A percentile compares a stretch with the other conserved stretches of the same genome.
Conservation (phyloP, 2,329 filamentous ascomycete genomes). For the Colletotrichum sp. region DNA sequence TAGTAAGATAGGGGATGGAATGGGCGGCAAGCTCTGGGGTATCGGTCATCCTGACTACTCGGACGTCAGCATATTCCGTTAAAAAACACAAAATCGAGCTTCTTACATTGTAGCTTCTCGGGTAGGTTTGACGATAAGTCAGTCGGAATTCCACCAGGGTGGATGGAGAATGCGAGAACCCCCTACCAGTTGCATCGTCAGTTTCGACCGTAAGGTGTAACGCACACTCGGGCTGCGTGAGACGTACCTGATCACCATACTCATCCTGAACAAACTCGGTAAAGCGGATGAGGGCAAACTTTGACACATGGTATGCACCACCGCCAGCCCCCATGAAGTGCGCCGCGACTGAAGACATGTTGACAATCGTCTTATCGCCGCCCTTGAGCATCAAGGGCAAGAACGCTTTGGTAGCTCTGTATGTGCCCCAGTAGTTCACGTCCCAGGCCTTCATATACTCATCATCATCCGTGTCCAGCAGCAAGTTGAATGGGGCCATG, state of each 20-base stretch:
- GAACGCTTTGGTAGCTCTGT: conserved; percentile 50
- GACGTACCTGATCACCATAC: conserved; percentile 33
- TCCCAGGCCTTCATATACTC: conserved; percentile 54
- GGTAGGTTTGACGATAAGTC: conserved; percentile 27
- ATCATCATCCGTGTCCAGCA: conserved; percentile 37
- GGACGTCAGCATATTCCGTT: neutral
- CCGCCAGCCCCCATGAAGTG: conserved; percentile 36
- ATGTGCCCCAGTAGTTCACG: conserved; percentile 55
- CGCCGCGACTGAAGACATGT: conserved; percentile 49
- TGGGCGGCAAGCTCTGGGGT: conserved; percentile 18
- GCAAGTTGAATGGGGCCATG: conserved; percentile 34
- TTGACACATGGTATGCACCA: conserved; percentile 51
- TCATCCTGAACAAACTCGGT: conserved; percentile 54
- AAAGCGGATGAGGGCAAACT: conserved; percentile 54
- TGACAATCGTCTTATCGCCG: conserved; percentile 47
- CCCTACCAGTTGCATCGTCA: conserved; percentile 30
- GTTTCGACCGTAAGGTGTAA: neutral
- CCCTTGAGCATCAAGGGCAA: conserved; percentile 48
- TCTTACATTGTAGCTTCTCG: conserved; percentile 16
- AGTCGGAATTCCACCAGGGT: conserved; percentile 44
- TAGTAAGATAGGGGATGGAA: conserved; percentile 16
- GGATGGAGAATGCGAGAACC: conserved; percentile 42
- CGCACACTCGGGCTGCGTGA: accelerated
- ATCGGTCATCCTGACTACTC: conserved; percentile 19
- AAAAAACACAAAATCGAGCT: accelerated